phyloP scores from a whole-genome alignment of 2,329 filamentous ascomycete genomes.

The Torrubiellomyces zombiae region DNA sequence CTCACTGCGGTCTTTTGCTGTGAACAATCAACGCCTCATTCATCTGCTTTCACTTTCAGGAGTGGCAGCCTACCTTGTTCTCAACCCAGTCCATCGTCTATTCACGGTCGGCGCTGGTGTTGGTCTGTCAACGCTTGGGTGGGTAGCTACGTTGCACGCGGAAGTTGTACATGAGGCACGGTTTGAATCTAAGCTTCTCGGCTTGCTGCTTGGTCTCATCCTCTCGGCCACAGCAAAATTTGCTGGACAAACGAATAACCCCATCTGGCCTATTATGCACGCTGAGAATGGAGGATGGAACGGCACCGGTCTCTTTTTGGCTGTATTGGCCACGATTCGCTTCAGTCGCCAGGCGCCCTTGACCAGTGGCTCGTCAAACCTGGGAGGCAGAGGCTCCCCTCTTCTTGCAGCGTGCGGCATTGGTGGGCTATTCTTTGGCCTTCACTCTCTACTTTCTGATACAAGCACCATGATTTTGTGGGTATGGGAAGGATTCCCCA shows the following conservation, averaged over 20 bases:
- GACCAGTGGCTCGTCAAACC: constrained; percentile 19
- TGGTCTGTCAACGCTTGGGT: constrained; percentile 63
- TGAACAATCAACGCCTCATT: constrained; percentile 50
- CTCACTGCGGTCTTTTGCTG: constrained; percentile 48
- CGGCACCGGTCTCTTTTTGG: constrained; percentile 61
- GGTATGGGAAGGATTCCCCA: constrained; percentile 93
- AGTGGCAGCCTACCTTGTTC: constrained; percentile 62
- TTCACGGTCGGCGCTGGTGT: constrained; percentile 71
- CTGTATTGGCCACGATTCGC: constrained; percentile 55
- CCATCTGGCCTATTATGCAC: constrained; percentile 91
- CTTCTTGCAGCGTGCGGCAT: constrained; percentile 60
- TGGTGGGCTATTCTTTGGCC: constrained; percentile 68
- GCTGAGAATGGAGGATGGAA: constrained; percentile 85
- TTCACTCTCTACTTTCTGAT: constrained; percentile 88
- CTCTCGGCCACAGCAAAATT: constrained; percentile 83
- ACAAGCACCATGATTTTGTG: constrained; percentile 98
- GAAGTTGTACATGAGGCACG: constrained; percentile 58
- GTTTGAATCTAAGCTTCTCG: constrained; percentile 67
- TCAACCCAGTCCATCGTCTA: constrained; percentile 57
- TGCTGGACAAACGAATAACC: constrained; percentile 87
- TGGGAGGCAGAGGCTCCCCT: constrained; percentile 44
- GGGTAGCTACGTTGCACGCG: constrained; percentile 66
- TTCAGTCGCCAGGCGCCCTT: constrained; percentile 52
- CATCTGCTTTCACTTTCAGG: constrained; percentile 68
- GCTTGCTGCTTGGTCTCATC: constrained; percentile 67